Conservation (phyloP, 495 filamentous ascomycete genomes). For the Hypoxylon rickii region DNA sequence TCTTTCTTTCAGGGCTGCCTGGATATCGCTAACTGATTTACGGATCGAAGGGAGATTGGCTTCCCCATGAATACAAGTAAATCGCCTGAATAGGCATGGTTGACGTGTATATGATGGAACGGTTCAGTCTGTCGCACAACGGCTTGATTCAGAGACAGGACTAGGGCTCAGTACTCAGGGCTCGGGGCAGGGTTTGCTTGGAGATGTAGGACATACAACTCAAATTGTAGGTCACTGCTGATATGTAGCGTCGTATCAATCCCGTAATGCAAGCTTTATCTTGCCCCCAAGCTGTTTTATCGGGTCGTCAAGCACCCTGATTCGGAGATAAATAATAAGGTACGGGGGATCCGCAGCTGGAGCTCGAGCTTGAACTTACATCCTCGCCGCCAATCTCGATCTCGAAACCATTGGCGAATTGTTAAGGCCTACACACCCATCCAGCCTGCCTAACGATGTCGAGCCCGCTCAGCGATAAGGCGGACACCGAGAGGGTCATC, state of each 20-base stretch:
- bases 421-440: not conserved
- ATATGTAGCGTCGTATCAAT: conserved; percentile 29
- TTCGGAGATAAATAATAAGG: conserved; percentile 18
- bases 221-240: conserved; percentile 7
- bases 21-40: not conserved
- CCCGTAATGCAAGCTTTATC: conserved; percentile 18
- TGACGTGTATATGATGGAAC: not conserved
- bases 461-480: conserved; percentile 22
- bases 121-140: not conserved
- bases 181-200: not conserved
- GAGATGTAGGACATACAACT: not conserved
- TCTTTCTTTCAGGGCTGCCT: too few relatives aligned
- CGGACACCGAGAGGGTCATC: conserved; percentile 9
- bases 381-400: not conserved
- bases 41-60: not conserved
- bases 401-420: too few relatives aligned
- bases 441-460: conserved; percentile 7
- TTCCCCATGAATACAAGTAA: not conserved
- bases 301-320: not conserved
- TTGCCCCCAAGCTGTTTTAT: conserved; percentile 2
- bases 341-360: not conserved
- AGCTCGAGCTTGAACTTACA: not conserved
- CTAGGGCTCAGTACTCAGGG: not conserved
- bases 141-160: not conserved
- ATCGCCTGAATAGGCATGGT: not conserved